Evolutionary conservation across 805 yeast species (phyloP).

Genomic region (Danielia oregonensis): DNA sequence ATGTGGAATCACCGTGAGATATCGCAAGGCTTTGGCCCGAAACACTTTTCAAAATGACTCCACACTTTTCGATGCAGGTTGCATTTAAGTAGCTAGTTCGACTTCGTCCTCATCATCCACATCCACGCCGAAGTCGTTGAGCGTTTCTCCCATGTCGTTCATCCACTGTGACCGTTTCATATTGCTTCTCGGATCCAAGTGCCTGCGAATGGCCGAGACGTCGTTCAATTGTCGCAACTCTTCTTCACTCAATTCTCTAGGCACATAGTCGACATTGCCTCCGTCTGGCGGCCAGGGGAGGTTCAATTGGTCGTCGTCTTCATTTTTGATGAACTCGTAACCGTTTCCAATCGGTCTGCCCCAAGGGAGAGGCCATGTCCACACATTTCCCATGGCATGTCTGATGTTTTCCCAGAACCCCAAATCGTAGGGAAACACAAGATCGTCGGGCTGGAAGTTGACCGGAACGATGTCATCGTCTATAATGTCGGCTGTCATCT

Average conservation of each 20-base stretch:
- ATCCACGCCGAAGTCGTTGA: slow-evolving; percentile 89
- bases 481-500: slow-evolving; percentile 4
- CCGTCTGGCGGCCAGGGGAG: slow-evolving; percentile 96
- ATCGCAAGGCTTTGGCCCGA: too few relatives aligned
- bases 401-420: slow-evolving; percentile 54
- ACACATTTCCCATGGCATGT: slow-evolving; percentile 57
- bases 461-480: slow-evolving; percentile 25
- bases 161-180: slow-evolving; percentile 54
- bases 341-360: slow-evolving; percentile 63
- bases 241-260: slow-evolving; percentile 11
- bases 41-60: neutral
- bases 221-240: slow-evolving; percentile 14
- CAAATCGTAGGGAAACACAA: slow-evolving; percentile 82
- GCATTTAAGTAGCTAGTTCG: too few relatives aligned
- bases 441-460: slow-evolving; percentile 53
- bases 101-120: slow-evolving; percentile 50
- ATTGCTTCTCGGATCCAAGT: slow-evolving; percentile 35
- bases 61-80: neutral
- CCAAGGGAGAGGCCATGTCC: slow-evolving; percentile 72
- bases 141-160: slow-evolving; percentile 78
- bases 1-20: too few relatives aligned
- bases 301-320: slow-evolving; percentile 59
- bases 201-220: slow-evolving; percentile 24
- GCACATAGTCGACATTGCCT: slow-evolving; percentile 38
- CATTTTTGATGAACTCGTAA: slow-evolving; percentile 44